Evolutionary conservation across 1,139 yeast species (phyloP).

Genomic region (Eremothecium cymbalariae): DNA sequence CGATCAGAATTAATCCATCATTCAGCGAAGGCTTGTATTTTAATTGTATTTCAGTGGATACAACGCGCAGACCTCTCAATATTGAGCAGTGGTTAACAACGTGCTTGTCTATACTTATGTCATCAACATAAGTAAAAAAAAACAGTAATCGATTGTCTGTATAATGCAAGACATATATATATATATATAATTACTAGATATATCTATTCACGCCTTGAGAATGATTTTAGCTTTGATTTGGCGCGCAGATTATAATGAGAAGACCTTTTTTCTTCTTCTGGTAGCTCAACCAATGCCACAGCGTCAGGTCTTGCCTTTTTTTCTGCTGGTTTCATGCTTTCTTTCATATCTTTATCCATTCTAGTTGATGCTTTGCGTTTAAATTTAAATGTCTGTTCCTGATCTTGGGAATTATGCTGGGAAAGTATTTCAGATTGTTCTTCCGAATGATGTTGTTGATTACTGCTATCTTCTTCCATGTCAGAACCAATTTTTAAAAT

Average conservation of each 20-base stretch:
- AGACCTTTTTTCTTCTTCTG: constrained; percentile 26
- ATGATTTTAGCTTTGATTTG: constrained; percentile 23
- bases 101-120: too few relatives aligned
- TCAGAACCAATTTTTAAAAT: constrained; percentile 15
- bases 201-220: constrained; percentile 5
- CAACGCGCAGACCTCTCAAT: too few relatives aligned
- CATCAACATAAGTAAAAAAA: too few relatives aligned
- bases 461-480: constrained; percentile 2
- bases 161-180: too few relatives aligned
- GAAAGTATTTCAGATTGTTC: constrained; percentile 1
- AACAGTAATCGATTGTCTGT: too few relatives aligned
- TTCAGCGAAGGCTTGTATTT: too few relatives aligned
- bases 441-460: neutral
- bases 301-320: constrained; percentile 27
- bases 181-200: too few relatives aligned
- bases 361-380: constrained; percentile 5
- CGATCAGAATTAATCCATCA: too few relatives aligned
- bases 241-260: constrained; percentile 30
- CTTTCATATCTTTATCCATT: constrained; percentile 10
- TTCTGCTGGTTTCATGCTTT: constrained; percentile 20
- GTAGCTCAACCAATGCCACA: constrained; percentile 17
- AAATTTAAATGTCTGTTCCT: constrained; percentile 8
- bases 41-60: too few relatives aligned
- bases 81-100: too few relatives aligned
- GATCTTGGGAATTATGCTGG: constrained; percentile 5